Base-by-base conservation (phyloP, 306 rosid genomes). In the Nissolia schottii region DNA sequence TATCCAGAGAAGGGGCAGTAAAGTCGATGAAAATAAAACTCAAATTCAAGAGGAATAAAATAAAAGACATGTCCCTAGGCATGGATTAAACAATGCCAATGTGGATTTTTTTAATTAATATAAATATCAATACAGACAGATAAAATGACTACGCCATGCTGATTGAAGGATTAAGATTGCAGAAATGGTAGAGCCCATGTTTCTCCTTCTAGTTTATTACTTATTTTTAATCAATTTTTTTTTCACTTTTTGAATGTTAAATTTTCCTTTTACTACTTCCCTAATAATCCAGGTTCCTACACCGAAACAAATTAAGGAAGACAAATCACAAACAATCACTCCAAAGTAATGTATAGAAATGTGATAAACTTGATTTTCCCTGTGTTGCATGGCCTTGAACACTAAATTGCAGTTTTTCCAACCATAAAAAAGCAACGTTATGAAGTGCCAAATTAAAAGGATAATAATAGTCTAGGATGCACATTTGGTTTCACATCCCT, bases 371-470 rank as follows among this genome's bases (percentile, higher is more conserved):
- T 29, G 58, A 15, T 0, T 56, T 66, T 43, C 2, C 29, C 9
- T 16, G 49, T 24, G 23, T 29, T 18, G 28, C 53, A 54, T 15
- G 54, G 51, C 61, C 41, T 35, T 66, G 49, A 64, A 37, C 58
- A 34, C 57, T 55, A 46, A 49, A 62, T 7, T 64, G 53, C 29
- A 24, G 20, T 43, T 28, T 15, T 51, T 18, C 50, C 20, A 40
- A 70, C 55, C 66, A 40, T 38, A 70, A 55, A 45, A 70, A 53
- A 9, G 60, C 12, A 50, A 57, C 27, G 11, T 49, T 3, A 7
- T 41, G 11, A 71, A 59, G 70, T 46, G 14, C 62, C 25, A 54
- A 10, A 77, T 61, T 40, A 77, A 54, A 12, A 68, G 45, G 63
- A 41, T 62, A 53, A 64, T 22, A 48, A 50, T 32, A n/a, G n/a